These are phyloP conservation scores for Penicillium cinerascens DNA, from an alignment of 495 filamentous ascomycete genomes.

Conservation along the genomic window DNA sequence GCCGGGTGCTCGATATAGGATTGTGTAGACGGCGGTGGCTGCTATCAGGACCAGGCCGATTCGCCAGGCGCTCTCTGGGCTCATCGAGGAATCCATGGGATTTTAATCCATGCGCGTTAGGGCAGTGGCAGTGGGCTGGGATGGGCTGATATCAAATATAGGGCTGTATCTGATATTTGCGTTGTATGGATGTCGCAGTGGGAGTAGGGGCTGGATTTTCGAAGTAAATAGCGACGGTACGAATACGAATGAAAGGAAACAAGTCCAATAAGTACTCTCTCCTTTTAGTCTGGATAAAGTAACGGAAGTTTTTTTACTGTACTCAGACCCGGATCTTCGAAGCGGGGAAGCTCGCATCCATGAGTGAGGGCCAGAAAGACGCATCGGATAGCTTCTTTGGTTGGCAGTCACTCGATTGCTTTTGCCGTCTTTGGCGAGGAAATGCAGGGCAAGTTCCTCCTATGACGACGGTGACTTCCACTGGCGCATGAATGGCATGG, in stretches of 20 bases:
- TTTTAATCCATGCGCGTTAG: constrained; percentile 8
- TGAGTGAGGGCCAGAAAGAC: constrained; percentile 2
- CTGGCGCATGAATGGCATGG: not conserved
- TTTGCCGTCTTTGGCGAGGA: constrained; percentile 29
- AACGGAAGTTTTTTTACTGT: constrained; percentile 1
- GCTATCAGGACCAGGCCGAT: constrained; percentile 23
- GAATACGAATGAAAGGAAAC: not conserved
- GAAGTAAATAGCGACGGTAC: not conserved
- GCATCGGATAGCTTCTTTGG: constrained; percentile 20
- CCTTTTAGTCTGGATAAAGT: not conserved
- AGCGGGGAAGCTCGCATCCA: constrained; percentile 21
- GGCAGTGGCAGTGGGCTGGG: not conserved
- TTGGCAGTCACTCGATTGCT: constrained; percentile 12
- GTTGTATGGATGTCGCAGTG: not conserved
- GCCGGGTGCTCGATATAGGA: constrained; percentile 4
- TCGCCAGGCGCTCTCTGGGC: constrained; percentile 21
- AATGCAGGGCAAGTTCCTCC: constrained; percentile 9
- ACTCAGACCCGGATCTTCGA: constrained; percentile 5
- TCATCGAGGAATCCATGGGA: constrained; percentile 11
- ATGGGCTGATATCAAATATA: not conserved
- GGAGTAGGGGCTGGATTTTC: not conserved
- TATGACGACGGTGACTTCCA: constrained; percentile 1
- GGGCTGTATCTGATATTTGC: not conserved
- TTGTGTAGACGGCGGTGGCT: constrained; percentile 20
- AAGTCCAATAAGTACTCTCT: constrained; percentile 9